Evolutionary conservation across 768 basidiomycete genomes (phyloP).

Genomic region (Boletus coccyginus): DNA sequence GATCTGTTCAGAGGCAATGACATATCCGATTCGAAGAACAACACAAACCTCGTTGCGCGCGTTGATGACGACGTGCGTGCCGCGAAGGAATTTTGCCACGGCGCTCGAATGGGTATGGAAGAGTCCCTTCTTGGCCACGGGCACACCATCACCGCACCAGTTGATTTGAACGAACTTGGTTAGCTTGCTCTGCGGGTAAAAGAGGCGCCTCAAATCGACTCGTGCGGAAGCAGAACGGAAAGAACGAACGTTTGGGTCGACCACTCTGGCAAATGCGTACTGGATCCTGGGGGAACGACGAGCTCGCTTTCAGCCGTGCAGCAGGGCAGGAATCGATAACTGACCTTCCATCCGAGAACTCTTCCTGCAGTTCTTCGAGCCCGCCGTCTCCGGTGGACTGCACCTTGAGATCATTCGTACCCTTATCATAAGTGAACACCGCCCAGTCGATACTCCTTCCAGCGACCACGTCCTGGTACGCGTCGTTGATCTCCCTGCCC

Average conservation of each 20-base stretch:
- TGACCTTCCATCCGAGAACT: conserved; percentile 91
- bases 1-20: background rate
- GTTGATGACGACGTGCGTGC: conserved; percentile 81
- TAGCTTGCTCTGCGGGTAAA: conserved; percentile 59
- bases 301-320: conserved; percentile 2
- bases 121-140: conserved; percentile 86
- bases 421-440: conserved; percentile 77
- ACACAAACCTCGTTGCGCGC: conserved; percentile 78
- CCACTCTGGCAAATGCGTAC: conserved; percentile 85
- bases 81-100: conserved; percentile 76
- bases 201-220: background rate
- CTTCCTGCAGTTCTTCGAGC: conserved; percentile 87
- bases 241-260: conserved; percentile 73
- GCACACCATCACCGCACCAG: conserved; percentile 98
- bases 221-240: background rate
- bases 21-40: background rate
- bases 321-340: conserved; percentile 30
- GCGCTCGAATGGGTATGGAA: conserved; percentile 86
- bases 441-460: conserved; percentile 71
- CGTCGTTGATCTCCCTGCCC: conserved; percentile 64
- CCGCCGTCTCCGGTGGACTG: conserved; percentile 86
- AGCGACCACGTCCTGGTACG: conserved; percentile 74
- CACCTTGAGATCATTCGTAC: conserved; percentile 83
- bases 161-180: conserved; percentile 94
- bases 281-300: conserved; percentile 62